Conservation (phyloP, 768 basidiomycete species). For the Basidioascus undulatus region DNA sequence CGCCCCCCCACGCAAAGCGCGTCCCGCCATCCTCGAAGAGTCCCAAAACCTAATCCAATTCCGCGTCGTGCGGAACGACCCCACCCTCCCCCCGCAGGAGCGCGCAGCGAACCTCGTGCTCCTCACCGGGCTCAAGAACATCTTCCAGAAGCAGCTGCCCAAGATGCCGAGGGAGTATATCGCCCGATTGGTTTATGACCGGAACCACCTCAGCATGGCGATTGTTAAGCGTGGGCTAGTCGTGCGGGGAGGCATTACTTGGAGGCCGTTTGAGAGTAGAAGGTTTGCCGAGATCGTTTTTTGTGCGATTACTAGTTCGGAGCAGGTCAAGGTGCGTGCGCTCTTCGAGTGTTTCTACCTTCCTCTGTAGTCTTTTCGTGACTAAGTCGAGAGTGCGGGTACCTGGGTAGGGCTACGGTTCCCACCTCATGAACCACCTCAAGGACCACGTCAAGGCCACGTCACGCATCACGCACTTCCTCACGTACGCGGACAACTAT, state of each 20-base stretch:
- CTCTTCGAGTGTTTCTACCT: background rate
- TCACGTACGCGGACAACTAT: conserved; percentile 97
- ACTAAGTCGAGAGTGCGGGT: background rate
- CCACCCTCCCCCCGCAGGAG: conserved; percentile 30
- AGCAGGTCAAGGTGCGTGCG: conserved; percentile 70
- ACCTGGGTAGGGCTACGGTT: conserved; percentile 60
- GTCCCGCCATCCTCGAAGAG: conserved; percentile 55
- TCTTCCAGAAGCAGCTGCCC: conserved; percentile 89
- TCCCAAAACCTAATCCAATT: conserved; percentile 61
- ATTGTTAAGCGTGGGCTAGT: conserved; percentile 87
- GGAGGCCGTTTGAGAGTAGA: conserved; percentile 79
- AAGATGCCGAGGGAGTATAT: conserved; percentile 99
- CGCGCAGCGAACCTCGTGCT: conserved; percentile 62
- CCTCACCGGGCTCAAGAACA: conserved; percentile 80
- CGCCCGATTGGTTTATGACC: conserved; percentile 76
- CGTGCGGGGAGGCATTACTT: conserved; percentile 94
- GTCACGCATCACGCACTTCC: conserved; percentile 73
- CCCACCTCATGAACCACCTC: conserved; percentile 95
- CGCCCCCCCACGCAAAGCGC: conserved; percentile 31
- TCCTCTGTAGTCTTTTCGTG: background rate
- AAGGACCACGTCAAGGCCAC: conserved; percentile 77
- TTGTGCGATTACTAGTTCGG: conserved; percentile 85
- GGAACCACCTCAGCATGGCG: conserved; percentile 73
- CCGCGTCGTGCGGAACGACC: conserved; percentile 61
- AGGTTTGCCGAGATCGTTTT: conserved; percentile 97